A percentile compares a stretch with the other conserved stretches of the same genome.
Evolutionary conservation across 192 early-diverging fungal species (phyloP).

Genomic region (Entophlyctis luteolus): DNA sequence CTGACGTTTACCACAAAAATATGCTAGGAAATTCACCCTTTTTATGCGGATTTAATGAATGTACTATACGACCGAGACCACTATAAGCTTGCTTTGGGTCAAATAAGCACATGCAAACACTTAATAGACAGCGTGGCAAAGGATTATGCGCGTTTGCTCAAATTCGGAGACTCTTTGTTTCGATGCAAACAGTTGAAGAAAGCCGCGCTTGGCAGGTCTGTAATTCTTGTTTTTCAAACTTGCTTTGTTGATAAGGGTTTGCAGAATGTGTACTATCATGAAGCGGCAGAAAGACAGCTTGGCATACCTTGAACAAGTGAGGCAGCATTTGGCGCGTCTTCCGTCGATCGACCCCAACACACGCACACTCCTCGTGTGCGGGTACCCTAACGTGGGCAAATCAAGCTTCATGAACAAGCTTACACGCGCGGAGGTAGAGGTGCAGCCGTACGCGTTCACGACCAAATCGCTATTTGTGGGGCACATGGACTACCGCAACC

Average conservation of each 20-base stretch:
- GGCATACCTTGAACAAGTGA: constrained; percentile 96
- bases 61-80: constrained; percentile 99
- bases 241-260: background rate
- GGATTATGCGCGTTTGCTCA: constrained; percentile 94
- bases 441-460: constrained; percentile 99
- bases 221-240: background rate
- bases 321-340: constrained; percentile 97
- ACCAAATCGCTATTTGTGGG: constrained; percentile 99
- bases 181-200: constrained; percentile 99
- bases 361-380: constrained; percentile 95
- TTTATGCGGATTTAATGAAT: constrained; percentile 99
- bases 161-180: constrained; percentile 99
- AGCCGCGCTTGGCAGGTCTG: constrained; percentile 82
- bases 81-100: constrained; percentile 98
- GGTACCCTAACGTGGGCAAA: constrained; percentile 99
- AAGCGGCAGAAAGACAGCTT: constrained; percentile 97
- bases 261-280: constrained; percentile 99
- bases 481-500: constrained; percentile 99
- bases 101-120: constrained; percentile 96
- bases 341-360: constrained; percentile 99
- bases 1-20: too few species aligned
- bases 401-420: constrained; percentile 98
- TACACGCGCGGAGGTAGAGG: constrained; percentile 97
- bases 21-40: constrained; percentile 99
- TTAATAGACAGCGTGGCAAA: constrained; percentile 95